Evolutionary conservation across 345 rosid genomes (phyloP).

Genomic region (Arabidopsis arenosa): DNA sequence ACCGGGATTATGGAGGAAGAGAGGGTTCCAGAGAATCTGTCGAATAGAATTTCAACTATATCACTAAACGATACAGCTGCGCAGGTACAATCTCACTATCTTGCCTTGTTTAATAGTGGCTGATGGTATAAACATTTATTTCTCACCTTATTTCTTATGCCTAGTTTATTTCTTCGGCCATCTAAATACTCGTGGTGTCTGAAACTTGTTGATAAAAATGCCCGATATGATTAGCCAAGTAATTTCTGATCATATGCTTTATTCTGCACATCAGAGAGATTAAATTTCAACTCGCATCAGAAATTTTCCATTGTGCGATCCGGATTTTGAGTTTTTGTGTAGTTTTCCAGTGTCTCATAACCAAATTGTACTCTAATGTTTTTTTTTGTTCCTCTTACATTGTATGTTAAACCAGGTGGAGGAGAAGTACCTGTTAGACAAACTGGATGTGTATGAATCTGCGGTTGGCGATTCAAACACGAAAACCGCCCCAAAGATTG

Average conservation of each 20-base stretch:
- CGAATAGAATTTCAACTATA: slow-evolving; percentile 71
- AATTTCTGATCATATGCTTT: neutral
- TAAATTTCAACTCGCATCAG: neutral
- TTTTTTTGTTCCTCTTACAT: neutral
- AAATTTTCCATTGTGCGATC: neutral
- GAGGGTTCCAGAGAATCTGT: slow-evolving; percentile 82
- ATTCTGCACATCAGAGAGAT: neutral
- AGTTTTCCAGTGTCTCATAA: neutral
- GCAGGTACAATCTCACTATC: slow-evolving; percentile 55
- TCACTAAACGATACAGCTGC: slow-evolving; percentile 65
- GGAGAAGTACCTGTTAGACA: slow-evolving; percentile 78
- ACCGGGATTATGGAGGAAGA: slow-evolving; percentile 74
- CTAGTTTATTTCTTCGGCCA: neutral
- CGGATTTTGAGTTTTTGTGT: neutral
- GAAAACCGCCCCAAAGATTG: slow-evolving; percentile 70
- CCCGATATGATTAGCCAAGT: neutral
- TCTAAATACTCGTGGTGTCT: neutral
- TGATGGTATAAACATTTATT: neutral
- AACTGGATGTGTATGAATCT: slow-evolving; percentile 82
- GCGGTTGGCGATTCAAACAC: slow-evolving; percentile 70
- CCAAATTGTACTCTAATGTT: neutral
- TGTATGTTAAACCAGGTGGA: slow-evolving; percentile 58
- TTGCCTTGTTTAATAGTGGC: neutral
- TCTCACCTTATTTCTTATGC: neutral
- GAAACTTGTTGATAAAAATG: neutral